phyloP scores from a whole-genome alignment of 352 stramenopile species.

The Phytophthora idaei region DNA sequence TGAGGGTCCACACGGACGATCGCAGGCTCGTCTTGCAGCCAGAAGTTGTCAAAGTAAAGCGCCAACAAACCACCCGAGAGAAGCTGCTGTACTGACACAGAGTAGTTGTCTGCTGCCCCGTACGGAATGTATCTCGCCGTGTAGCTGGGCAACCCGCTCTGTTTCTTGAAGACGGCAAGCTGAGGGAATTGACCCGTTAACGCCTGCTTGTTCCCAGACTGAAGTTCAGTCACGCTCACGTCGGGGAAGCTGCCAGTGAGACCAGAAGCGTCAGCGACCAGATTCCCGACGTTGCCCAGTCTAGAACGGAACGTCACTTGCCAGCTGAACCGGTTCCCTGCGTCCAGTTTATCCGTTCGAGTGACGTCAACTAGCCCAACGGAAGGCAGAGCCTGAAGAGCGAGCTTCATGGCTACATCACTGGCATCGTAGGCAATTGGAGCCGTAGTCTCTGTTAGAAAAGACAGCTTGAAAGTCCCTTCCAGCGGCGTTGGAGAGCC shows the following conservation, averaged over 20 bases:
- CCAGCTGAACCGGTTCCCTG: slow-evolving; percentile 91
- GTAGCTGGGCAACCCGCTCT: slow-evolving; percentile 93
- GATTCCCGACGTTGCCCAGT: slow-evolving; percentile 76
- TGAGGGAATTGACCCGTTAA: slow-evolving; percentile 80
- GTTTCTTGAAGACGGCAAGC: slow-evolving; percentile 89
- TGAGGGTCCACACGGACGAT: slow-evolving; percentile 86
- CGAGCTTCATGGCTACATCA: slow-evolving; percentile 82
- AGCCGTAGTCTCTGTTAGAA: slow-evolving; percentile 75
- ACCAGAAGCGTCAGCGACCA: slow-evolving; percentile 47
- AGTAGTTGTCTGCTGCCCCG: slow-evolving; percentile 71
- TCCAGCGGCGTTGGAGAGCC: slow-evolving; percentile 93
- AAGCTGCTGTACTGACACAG: slow-evolving; percentile 92
- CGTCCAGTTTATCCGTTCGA: slow-evolving; percentile 62
- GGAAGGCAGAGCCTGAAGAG: slow-evolving; percentile 87
- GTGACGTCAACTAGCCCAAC: slow-evolving; percentile 93
- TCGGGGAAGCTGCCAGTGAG: slow-evolving; percentile 67
- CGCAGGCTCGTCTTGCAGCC: slow-evolving; percentile 92
- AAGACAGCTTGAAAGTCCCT: slow-evolving; percentile 89
- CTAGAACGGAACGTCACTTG: slow-evolving; percentile 93
- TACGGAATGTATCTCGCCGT: slow-evolving; percentile 89
- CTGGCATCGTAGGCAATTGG: slow-evolving; percentile 89
- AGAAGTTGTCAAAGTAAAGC: slow-evolving; percentile 97
- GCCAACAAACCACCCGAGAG: slow-evolving; percentile 87
- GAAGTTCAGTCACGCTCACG: slow-evolving; percentile 66
- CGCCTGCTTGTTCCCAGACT: slow-evolving; percentile 66